Evolutionary conservation across 2,329 filamentous ascomycete species (phyloP), one percentile per base, ranked within the genome.

Genomic region (Eutypella sp.): DNA sequence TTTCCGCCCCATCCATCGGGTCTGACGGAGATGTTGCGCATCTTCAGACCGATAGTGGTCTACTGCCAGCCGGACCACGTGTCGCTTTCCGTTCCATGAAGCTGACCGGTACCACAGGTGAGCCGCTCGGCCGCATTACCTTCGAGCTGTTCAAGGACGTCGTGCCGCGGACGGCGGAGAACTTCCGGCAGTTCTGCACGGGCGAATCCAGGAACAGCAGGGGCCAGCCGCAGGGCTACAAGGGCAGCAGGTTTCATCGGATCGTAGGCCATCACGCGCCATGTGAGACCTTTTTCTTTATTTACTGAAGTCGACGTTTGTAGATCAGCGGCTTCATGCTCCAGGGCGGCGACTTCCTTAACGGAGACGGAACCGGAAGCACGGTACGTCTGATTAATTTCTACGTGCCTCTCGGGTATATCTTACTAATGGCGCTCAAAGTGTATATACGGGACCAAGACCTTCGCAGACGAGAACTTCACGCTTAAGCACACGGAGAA

Each of bases 261-360:
- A 89, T 97, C 58, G 89, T 95, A 69, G 59, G 85, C 74, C 42
- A 13, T 39, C 18, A 13, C 20, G 8, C n/a, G n/a, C n/a, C n/a
- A n/a, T n/a, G n/a, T n/a, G n/a, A n/a, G n/a, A n/a, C n/a, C n/a
- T n/a, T n/a, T n/a, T n/a, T n/a, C n/a, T n/a, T n/a, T n/a, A 18
- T 44, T 10, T 38, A 15, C 13, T 24, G n/a, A 23, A 24, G 34
- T 48, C 51, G 39, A 55, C 36, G 7, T 3, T 8, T 13, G 18
- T 43, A 95, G 89, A 96, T 96, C 66, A 88, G 87, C 69, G 87
- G 88, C 60, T 96, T 97, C 72, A 97, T 97, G 92, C 87, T 93
- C 60, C 93, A 99, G 67, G 92, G 92, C 39, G 93, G 93, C 44
- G 93, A 99, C 67, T 97, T 97, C 66, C 73, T 96, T 51, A 90